Evolutionary conservation across 345 rosid genomes (phyloP).

Genomic region (Eucalyptus globulus): DNA sequence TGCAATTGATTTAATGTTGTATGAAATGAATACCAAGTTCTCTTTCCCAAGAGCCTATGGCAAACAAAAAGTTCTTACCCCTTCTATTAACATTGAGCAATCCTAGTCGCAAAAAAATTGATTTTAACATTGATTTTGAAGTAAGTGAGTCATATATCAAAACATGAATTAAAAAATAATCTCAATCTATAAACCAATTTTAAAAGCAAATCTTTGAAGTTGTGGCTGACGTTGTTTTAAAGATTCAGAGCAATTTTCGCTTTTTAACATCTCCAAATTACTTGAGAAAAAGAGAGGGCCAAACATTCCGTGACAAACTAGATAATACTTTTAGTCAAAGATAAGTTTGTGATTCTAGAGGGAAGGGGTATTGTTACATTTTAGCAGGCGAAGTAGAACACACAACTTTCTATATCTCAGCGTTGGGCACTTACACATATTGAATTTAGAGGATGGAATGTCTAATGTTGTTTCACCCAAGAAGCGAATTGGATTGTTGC

Average conservation of each 20-base stretch:
- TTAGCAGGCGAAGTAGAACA: background rate
- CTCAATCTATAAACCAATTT: background rate
- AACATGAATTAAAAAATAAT: too few species aligned
- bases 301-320: rapidly evolving
- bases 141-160: too few species aligned
- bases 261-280: too few species aligned
- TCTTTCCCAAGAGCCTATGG: too few species aligned
- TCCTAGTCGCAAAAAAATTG: background rate
- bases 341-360: background rate
- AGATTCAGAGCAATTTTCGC: too few species aligned
- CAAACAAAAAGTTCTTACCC: background rate
- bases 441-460: background rate
- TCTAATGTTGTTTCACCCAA: rapidly evolving
- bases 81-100: too few species aligned
- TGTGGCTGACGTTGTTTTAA: too few species aligned
- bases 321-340: background rate
- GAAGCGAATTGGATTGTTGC: too few species aligned
- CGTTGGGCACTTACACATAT: background rate
- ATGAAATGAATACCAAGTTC: too few species aligned
- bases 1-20: too few species aligned
- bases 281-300: background rate
- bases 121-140: background rate
- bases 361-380: background rate
- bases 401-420: background rate
- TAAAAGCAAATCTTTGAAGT: too few species aligned